Evolutionary conservation across 2,329 filamentous ascomycete species (phyloP).

Genomic region (Microdochium trichocladiopsis): DNA sequence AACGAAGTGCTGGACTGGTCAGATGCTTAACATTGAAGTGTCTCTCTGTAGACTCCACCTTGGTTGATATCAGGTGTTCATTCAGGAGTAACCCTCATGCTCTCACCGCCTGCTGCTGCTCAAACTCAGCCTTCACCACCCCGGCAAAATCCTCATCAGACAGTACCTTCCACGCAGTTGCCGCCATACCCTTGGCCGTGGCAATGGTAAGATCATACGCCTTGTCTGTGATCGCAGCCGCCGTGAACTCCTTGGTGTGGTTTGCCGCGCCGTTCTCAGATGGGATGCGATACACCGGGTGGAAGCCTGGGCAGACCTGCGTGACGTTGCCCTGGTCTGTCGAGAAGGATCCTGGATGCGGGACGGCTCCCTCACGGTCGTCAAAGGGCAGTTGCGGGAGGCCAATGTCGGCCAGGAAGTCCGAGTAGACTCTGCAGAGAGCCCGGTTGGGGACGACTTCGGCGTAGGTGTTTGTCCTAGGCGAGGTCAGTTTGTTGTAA

Average conservation of each 20-base stretch:
- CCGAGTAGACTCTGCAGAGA: conserved; percentile 31
- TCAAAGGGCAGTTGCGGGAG: conserved; percentile 12
- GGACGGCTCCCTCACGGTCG: conserved; percentile 20
- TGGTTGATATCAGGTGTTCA: no score
- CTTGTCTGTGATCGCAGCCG: conserved; percentile 32
- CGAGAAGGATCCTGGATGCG: conserved; percentile 27
- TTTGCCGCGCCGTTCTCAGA: conserved; percentile 20
- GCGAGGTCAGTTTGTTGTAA: neutral
- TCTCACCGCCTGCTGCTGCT: neutral
- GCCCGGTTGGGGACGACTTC: conserved; percentile 36
- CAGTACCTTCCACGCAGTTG: neutral
- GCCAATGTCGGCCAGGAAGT: conserved; percentile 28
- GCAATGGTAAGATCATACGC: conserved; percentile 31
- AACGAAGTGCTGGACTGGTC: no score
- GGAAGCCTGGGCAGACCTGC: conserved; percentile 35
- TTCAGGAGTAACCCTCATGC: no score
- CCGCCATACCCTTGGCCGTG: neutral
- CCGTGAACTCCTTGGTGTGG: conserved; percentile 19
- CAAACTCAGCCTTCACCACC: neutral
- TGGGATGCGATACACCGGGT: conserved; percentile 36
- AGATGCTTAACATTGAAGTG: no score
- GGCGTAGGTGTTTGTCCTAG: conserved; percentile 27
- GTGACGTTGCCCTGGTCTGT: conserved; percentile 45
- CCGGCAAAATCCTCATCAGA: neutral
- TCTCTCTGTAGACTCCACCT: no score